These are phyloP conservation scores for Westerdykella sp. DNA, from an alignment of 2,329 filamentous ascomycete species.

Conservation along the genomic window DNA sequence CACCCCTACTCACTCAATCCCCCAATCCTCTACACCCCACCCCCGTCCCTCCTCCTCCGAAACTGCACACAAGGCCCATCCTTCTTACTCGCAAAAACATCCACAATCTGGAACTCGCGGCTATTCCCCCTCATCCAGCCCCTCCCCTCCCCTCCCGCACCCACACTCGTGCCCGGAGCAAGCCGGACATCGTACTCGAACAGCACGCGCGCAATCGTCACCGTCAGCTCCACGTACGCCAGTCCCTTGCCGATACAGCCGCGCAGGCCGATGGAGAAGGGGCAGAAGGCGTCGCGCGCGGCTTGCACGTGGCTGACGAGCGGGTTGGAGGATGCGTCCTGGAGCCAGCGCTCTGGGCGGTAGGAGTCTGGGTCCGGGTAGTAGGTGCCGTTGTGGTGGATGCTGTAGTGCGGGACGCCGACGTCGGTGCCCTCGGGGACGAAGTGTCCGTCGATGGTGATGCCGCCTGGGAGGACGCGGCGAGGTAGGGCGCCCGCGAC, in stretches of 20 bases:
- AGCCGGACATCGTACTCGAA: slow-evolving; percentile 54
- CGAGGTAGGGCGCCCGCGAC: slow-evolving; percentile 36
- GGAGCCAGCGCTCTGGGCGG: slow-evolving; percentile 35
- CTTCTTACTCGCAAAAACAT: slow-evolving; percentile 69
- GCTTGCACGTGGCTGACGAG: slow-evolving; percentile 21
- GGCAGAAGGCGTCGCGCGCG: slow-evolving; percentile 65
- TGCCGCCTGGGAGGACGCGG: slow-evolving; percentile 33
- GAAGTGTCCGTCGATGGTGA: slow-evolving; percentile 32
- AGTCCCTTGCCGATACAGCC: slow-evolving; percentile 68
- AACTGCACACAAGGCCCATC: slow-evolving; percentile 62
- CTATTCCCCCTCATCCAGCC: slow-evolving; percentile 28
- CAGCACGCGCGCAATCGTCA: slow-evolving; percentile 56
- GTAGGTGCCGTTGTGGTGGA: slow-evolving; percentile 37
- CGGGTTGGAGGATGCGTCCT: slow-evolving; percentile 25
- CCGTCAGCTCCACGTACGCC: slow-evolving; percentile 61
- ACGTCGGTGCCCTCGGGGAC: slow-evolving; percentile 34
- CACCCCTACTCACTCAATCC: too few relatives aligned
- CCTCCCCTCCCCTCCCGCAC: slow-evolving; percentile 26
- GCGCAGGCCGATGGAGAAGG: slow-evolving; percentile 63
- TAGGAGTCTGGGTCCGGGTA: slow-evolving; percentile 35
- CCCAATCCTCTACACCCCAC: too few relatives aligned
- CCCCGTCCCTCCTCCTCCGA: slow-evolving; percentile 10
- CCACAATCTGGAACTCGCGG: slow-evolving; percentile 62
- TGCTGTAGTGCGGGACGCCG: slow-evolving; percentile 34
- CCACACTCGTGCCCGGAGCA: slow-evolving; percentile 28